Conservation (phyloP, 2,329 filamentous ascomycete species). For the Penicillium sp. region DNA sequence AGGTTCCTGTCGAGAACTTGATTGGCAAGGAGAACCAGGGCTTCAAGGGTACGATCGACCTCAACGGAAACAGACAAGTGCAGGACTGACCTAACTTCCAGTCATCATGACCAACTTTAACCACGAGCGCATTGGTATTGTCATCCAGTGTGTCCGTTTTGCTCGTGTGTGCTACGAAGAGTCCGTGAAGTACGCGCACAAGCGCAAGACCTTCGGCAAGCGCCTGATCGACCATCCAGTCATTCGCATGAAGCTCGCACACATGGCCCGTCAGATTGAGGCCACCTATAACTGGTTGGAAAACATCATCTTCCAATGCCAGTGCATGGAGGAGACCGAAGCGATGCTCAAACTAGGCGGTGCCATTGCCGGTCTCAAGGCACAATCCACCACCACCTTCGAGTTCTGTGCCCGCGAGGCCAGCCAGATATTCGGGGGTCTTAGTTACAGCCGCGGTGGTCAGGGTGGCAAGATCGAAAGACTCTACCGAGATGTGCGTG, state of each 20-base stretch:
- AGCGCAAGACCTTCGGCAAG: conserved; percentile 95
- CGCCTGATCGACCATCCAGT: conserved; percentile 95
- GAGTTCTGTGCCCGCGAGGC: conserved; percentile 98
- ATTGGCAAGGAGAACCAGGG: conserved; percentile 98
- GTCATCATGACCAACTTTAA: conserved; percentile 99
- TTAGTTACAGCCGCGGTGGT: conserved; percentile 87
- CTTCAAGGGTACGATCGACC: conserved; percentile 75
- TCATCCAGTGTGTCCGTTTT: conserved; percentile 96
- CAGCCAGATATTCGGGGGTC: conserved; percentile 92
- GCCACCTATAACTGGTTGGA: conserved; percentile 97
- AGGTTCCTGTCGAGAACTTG: conserved; percentile 98
- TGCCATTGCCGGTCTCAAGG: conserved; percentile 89
- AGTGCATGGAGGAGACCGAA: conserved; percentile 89
- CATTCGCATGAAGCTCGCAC: conserved; percentile 93
- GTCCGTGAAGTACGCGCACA: conserved; percentile 93
- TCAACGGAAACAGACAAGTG: neutral
- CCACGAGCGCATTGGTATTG: conserved; percentile 97
- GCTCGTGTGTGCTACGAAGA: conserved; percentile 96
- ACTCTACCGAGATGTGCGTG: conserved; percentile 89
- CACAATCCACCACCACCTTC: conserved; percentile 88
- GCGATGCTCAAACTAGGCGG: conserved; percentile 95
- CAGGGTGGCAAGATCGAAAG: conserved; percentile 95
- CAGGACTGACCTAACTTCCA: conserved; percentile 26
- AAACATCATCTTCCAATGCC: conserved; percentile 88
- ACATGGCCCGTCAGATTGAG: conserved; percentile 98